A percentile compares a stretch with the other conserved stretches of the same genome.
Evolutionary conservation across 192 early-diverging fungal genomes (phyloP).

Genomic region (Coemansia javaensis): DNA sequence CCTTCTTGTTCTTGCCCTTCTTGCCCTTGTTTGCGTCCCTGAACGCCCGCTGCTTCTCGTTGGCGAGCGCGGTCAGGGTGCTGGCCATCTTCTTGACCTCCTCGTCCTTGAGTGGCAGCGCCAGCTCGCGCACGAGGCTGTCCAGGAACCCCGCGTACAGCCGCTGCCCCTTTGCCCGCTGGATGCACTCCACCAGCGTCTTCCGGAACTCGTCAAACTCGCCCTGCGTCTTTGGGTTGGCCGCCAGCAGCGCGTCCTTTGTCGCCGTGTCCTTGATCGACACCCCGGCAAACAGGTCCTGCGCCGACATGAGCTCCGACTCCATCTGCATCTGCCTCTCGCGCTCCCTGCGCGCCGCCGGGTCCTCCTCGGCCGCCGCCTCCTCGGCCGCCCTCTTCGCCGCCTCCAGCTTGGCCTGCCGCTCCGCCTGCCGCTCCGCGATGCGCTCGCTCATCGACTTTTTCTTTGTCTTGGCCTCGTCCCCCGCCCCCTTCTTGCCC

Average conservation of each 20-base stretch:
- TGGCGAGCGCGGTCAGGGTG: conserved; percentile 62
- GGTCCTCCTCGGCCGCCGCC: conserved; percentile 52
- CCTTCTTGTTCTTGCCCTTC: conserved; percentile 64
- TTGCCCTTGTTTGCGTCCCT: conserved; percentile 62
- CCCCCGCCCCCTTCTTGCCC: conserved; percentile 22
- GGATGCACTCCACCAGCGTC: conserved; percentile 58
- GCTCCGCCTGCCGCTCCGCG: conserved; percentile 55
- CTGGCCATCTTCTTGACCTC: conserved; percentile 61
- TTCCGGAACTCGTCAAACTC: conserved; percentile 63
- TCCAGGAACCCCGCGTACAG: conserved; percentile 59
- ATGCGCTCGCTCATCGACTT: conserved; percentile 56
- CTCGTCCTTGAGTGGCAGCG: conserved; percentile 55
- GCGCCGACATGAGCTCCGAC: conserved; percentile 58
- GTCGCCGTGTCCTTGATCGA: conserved; percentile 48
- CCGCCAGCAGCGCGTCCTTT: conserved; percentile 24
- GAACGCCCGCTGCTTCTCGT: conserved; percentile 66
- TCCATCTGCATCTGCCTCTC: conserved; percentile 57
- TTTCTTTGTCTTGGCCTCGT: conserved; percentile 48
- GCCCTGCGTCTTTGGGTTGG: conserved; percentile 62
- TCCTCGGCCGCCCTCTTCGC: conserved; percentile 32
- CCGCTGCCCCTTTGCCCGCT: conserved; percentile 40
- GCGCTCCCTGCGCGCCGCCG: conserved; percentile 39
- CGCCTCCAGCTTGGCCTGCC: conserved; percentile 41
- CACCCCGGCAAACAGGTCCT: conserved; percentile 62
- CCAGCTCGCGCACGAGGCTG: conserved; percentile 61